phyloP scores from a whole-genome alignment of 164 flowering plant genomes.

The Buxus sempervirens region DNA sequence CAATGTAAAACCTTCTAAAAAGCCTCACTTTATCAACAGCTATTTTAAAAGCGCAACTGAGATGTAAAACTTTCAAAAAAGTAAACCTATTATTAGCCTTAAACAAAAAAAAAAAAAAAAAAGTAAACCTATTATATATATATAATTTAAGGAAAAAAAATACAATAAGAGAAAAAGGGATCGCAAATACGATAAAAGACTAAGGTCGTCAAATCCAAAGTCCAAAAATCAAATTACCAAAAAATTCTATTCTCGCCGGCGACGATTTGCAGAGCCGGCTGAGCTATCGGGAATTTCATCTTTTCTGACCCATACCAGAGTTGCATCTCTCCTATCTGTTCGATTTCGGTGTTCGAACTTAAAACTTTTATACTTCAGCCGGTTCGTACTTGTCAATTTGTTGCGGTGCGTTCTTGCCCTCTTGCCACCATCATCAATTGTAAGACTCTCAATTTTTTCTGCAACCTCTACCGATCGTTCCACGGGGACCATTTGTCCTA shows the following conservation, averaged over 20 bases:
- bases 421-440: neutral
- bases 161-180: too few relatives aligned
- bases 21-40: too few relatives aligned
- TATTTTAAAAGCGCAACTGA: too few relatives aligned
- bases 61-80: too few relatives aligned
- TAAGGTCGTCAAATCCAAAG: too few relatives aligned
- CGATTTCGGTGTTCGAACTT: neutral
- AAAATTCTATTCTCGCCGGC: neutral
- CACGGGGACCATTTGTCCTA: neutral
- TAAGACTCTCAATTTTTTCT: neutral
- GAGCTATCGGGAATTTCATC: constrained; percentile 1
- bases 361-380: neutral
- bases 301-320: constrained; percentile 9
- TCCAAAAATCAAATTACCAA: too few relatives aligned
- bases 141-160: too few relatives aligned
- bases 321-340: neutral
- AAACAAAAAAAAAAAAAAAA: too few relatives aligned
- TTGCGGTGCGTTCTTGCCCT: neutral
- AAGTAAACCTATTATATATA: too few relatives aligned
- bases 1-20: too few relatives aligned
- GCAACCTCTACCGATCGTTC: neutral
- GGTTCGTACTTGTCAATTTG: constrained; percentile 1
- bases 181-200: too few relatives aligned
- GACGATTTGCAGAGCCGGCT: neutral
- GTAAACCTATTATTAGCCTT: too few relatives aligned